phyloP scores from a whole-genome alignment of 1,284 basidiomycete genomes.

The Fomitopsis schrenkii region DNA sequence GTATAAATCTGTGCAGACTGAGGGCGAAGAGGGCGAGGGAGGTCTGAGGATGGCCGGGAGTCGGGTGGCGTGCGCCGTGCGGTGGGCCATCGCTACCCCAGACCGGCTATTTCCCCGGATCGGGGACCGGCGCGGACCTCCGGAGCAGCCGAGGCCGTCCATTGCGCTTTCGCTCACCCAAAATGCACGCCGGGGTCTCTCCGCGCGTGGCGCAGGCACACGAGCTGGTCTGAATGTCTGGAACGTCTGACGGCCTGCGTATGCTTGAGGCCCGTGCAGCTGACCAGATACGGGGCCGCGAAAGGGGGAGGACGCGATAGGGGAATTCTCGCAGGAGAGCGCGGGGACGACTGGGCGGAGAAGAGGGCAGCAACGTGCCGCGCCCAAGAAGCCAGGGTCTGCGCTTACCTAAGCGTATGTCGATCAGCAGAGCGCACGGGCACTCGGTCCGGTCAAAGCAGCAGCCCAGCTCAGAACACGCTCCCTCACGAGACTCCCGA shows the following conservation, averaged over 20 bases:
- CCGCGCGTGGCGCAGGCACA: not conserved
- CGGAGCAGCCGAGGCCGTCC: constrained; percentile 4
- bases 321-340: constrained; percentile 1
- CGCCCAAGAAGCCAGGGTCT: constrained; percentile 12
- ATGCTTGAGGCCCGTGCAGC: not conserved
- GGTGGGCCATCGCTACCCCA: constrained; percentile 1
- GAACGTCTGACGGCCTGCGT: not conserved
- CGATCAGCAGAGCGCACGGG: constrained; percentile 16
- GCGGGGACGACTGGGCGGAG: not conserved
- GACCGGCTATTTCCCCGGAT: constrained; percentile 26
- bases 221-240: not conserved
- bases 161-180: not conserved
- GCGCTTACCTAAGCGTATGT: constrained; percentile 12
- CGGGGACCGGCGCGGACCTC: constrained; percentile 21
- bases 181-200: not conserved
- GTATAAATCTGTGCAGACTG: not conserved
- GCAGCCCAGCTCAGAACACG: constrained; percentile 17
- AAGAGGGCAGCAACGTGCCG: constrained; percentile 4
- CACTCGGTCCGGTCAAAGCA: constrained; percentile 17
- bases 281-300: not conserved
- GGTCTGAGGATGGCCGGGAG: constrained; percentile 1
- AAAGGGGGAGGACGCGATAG: not conserved
- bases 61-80: not conserved
- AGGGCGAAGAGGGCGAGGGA: constrained; percentile 1
- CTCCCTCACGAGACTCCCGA: constrained; percentile 21